Evolutionary conservation across 1,284 basidiomycete genomes (phyloP).

Genomic region (Tranzscheliella williamsii): DNA sequence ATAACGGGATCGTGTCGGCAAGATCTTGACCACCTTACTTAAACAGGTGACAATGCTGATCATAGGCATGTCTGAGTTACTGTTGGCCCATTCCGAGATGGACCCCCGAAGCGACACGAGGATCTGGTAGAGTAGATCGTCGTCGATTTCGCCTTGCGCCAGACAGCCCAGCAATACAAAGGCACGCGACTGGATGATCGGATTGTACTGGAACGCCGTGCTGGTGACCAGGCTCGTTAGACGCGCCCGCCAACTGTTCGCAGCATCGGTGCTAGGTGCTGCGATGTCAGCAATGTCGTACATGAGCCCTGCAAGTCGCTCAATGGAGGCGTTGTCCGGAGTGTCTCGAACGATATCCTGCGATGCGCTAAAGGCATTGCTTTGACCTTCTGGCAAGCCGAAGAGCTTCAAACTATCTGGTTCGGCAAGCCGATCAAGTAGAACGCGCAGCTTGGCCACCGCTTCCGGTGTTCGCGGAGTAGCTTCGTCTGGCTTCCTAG

Average conservation of each 20-base stretch:
- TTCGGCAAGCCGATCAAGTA: conserved; percentile 42
- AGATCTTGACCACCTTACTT: conserved; percentile 53
- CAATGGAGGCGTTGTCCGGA: conserved; percentile 51
- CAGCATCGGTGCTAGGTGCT: conserved; percentile 66
- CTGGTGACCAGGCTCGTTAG: conserved; percentile 92
- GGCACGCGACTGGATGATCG: conserved; percentile 83
- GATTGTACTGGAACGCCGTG: conserved; percentile 88
- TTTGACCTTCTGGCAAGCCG: conserved; percentile 26
- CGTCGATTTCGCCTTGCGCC: conserved; percentile 71
- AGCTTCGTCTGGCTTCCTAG: conserved; percentile 32
- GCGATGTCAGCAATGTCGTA: conserved; percentile 52
- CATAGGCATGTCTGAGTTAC: conserved; percentile 51
- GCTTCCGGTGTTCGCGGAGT: conserved; percentile 31
- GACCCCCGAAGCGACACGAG: conserved; percentile 69
- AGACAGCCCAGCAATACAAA: conserved; percentile 82
- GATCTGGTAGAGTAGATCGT: conserved; percentile 85
- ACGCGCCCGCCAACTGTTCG: conserved; percentile 88
- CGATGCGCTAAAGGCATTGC: conserved; percentile 25
- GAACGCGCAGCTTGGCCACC: conserved; percentile 30
- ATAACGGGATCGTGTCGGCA: conserved; percentile 48
- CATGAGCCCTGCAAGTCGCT: conserved; percentile 43
- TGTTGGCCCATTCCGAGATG: conserved; percentile 54
- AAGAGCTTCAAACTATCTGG: conserved; percentile 46
- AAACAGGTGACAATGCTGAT: conserved; percentile 57
- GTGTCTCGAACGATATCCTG: conserved; percentile 36